phyloP scores from a whole-genome alignment of 2,329 filamentous ascomycete genomes.

The Aaosphaeria arxii region DNA sequence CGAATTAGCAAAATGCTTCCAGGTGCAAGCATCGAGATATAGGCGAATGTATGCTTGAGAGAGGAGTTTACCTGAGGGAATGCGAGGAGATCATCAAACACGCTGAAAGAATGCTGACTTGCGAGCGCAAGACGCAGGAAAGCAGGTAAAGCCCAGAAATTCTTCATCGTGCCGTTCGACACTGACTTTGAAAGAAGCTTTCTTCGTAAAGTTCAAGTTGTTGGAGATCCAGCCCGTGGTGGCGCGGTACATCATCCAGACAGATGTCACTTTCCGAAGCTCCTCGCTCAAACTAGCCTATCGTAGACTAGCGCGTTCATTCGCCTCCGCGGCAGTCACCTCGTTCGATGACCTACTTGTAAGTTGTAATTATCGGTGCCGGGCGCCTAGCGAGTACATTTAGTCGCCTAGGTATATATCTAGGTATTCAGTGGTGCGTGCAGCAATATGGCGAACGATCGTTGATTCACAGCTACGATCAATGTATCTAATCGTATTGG shows the following conservation, averaged over 20 bases:
- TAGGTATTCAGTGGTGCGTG: too few relatives aligned
- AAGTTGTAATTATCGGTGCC: too few relatives aligned
- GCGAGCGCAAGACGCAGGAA: slow-evolving; percentile 49
- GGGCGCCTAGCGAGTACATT: too few relatives aligned
- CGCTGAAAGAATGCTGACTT: slow-evolving; percentile 68
- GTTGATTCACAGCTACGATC: too few relatives aligned
- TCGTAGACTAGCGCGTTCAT: too few relatives aligned
- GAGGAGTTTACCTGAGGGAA: slow-evolving; percentile 68
- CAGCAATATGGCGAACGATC: too few relatives aligned
- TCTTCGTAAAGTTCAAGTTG: background rate
- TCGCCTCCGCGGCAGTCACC: too few relatives aligned
- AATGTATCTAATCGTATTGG: too few relatives aligned
- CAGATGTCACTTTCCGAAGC: slow-evolving; percentile 11
- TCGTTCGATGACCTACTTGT: too few relatives aligned
- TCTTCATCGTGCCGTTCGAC: slow-evolving; percentile 34
- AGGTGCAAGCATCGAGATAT: too few relatives aligned
- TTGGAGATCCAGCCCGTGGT: background rate
- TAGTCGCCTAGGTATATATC: too few relatives aligned
- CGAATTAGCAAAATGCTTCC: slow-evolving; percentile 8
- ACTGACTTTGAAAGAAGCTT: background rate
- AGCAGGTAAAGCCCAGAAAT: slow-evolving; percentile 48
- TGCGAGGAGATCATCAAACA: slow-evolving; percentile 83
- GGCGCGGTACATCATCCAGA: background rate
- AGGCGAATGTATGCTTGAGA: background rate
- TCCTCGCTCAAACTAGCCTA: background rate